Conservation (phyloP, 768 basidiomycete genomes). For the Collybia mongolica region DNA sequence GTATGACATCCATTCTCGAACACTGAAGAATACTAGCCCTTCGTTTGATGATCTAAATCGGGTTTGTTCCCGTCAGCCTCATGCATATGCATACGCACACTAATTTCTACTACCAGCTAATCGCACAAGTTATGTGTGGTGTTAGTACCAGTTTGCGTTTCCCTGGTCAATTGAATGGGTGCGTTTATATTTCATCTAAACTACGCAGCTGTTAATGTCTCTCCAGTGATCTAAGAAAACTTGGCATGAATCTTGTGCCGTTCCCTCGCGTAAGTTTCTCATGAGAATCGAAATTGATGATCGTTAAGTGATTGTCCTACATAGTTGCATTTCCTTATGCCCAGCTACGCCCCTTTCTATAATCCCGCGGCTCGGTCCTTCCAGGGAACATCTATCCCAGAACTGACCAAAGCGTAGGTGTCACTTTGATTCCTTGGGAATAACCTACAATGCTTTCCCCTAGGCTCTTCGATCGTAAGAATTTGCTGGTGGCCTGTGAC, state of each 20-base stretch:
- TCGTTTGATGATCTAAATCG: slow-evolving; percentile 64
- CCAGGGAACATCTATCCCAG: slow-evolving; percentile 58
- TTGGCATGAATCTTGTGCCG: slow-evolving; percentile 92
- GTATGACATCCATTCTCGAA: slow-evolving; percentile 68
- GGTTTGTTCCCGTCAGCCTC: slow-evolving; percentile 10
- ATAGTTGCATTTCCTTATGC: slow-evolving; percentile 94
- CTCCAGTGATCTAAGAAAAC: slow-evolving; percentile 77
- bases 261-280: slow-evolving; percentile 78
- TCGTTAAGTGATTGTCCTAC: neutral
- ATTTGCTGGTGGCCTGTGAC: slow-evolving; percentile 81
- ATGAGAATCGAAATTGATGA: neutral
- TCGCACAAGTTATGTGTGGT: slow-evolving; percentile 92
- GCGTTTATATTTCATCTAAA: slow-evolving; percentile 14
- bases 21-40: slow-evolving; percentile 64
- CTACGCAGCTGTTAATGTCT: slow-evolving; percentile 3
- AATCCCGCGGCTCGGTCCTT: slow-evolving; percentile 63
- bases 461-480: slow-evolving; percentile 79
- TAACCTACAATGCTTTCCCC: slow-evolving; percentile 1
- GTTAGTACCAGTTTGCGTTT: slow-evolving; percentile 90
- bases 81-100: neutral
- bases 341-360: slow-evolving; percentile 89
- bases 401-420: slow-evolving; percentile 72
- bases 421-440: neutral
- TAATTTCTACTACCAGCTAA: slow-evolving; percentile 40
- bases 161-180: slow-evolving; percentile 94